These are phyloP conservation scores for Acanthamoeba divionensis DNA, from an alignment of 208 protist species.

Conservation along the genomic window DNA sequence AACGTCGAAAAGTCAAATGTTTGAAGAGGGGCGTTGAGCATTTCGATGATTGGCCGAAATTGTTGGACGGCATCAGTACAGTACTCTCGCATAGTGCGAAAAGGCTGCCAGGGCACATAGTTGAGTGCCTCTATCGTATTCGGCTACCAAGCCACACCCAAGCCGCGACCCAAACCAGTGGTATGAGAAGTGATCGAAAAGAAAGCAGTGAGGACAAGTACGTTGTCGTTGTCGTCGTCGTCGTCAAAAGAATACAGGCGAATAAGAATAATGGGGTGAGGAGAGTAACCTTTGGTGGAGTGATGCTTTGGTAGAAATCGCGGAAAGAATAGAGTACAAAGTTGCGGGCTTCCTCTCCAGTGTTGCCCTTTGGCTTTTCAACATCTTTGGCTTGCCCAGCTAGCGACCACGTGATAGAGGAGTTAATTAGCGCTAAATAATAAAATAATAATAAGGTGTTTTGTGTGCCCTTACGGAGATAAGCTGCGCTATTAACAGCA, in stretches of 20 bases:
- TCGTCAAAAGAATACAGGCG: neutral
- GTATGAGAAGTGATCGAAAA: neutral
- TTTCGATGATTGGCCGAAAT: slow-evolving; percentile 45
- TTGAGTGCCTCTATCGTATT: neutral
- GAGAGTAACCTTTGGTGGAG: neutral
- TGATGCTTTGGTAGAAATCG: slow-evolving; percentile 12
- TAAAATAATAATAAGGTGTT: too few relatives aligned
- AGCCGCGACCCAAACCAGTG: neutral
- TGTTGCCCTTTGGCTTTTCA: neutral
- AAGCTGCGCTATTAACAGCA: too few relatives aligned
- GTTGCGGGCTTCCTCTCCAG: slow-evolving; percentile 16
- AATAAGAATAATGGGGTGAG: neutral
- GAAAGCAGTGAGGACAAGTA: neutral
- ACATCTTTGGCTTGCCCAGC: neutral
- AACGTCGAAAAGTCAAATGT: neutral
- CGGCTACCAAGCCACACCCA: neutral
- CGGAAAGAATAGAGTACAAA: slow-evolving; percentile 43
- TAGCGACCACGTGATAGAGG: too few relatives aligned
- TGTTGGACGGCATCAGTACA: slow-evolving; percentile 21
- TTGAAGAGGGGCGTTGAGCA: neutral
- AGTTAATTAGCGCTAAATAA: too few relatives aligned
- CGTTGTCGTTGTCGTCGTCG: neutral
- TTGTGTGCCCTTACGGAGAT: too few relatives aligned
- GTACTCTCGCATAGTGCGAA: slow-evolving; percentile 19
- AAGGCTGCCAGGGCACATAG: slow-evolving; percentile 16